A percentile compares a stretch with the other conserved stretches of the same genome.
Conservation (phyloP, 345 rosid genomes). For the Linum trigynum region DNA sequence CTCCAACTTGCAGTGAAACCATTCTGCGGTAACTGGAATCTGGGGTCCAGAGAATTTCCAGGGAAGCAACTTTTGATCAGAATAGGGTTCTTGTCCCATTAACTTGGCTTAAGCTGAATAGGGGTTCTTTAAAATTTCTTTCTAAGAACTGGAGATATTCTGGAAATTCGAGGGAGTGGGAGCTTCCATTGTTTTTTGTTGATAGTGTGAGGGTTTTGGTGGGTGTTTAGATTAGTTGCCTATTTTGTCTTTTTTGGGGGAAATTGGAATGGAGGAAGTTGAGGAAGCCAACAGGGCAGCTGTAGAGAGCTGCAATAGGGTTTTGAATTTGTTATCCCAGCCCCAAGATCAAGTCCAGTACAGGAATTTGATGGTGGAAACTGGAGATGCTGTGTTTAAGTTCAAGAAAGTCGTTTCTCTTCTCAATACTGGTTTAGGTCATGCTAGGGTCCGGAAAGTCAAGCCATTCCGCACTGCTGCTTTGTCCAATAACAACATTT, state of each 20-base stretch:
- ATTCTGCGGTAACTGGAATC: conserved; percentile 8
- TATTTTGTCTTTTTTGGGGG: conserved; percentile 3
- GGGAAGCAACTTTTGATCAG: conserved; percentile 5
- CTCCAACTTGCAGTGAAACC: conserved; percentile 10
- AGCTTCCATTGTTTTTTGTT: conserved; percentile 16
- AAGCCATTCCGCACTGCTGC: conserved; percentile 45
- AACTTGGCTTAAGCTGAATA: conserved; percentile 19
- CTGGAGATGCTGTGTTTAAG: conserved; percentile 77
- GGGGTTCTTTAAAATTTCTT: conserved; percentile 17
- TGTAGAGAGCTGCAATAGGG: conserved; percentile 79
- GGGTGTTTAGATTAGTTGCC: conserved; percentile 22
- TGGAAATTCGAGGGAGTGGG: conserved; percentile 7
- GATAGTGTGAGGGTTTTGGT: conserved; percentile 13
- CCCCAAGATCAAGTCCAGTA: conserved; percentile 53
- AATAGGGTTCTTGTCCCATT: conserved; percentile 2
- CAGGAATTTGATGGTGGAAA: conserved; percentile 53
- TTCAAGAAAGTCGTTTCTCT: conserved; percentile 78
- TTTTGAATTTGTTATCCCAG: conserved; percentile 45
- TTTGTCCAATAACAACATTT: conserved; percentile 35
- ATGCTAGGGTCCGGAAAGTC: conserved; percentile 85
- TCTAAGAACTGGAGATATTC: conserved; percentile 11
- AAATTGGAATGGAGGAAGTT: conserved; percentile 60
- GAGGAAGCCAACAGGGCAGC: conserved; percentile 83
- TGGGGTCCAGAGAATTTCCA: background rate
- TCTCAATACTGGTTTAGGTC: conserved; percentile 65